Base-by-base conservation (phyloP, 768 basidiomycete species). In the Auriscalpium microsporum region DNA sequence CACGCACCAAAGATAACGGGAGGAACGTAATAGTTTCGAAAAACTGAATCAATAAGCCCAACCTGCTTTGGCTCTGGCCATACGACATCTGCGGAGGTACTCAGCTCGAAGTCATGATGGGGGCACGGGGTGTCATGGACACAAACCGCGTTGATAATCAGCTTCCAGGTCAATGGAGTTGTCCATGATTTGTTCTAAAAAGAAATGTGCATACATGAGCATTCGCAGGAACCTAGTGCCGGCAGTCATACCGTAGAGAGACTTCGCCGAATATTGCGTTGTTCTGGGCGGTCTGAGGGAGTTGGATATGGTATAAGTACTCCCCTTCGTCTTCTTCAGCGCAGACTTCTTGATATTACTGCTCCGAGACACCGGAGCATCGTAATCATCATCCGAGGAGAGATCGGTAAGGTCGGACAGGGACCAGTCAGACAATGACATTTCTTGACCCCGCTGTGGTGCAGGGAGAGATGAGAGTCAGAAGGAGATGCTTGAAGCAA, bases 11-110 rank as follows among this genome's bases (percentile, higher is more conserved):
- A 90, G 10, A 92, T 84, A 21, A 92, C 75, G 0, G 89, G 86
- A 0, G 90, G 90, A 9, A 92, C 78, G 54, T 88, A 89, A 57
- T 83, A 89, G 63, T 90, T 89, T 45, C 85, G 82, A 57, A 87
- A 80, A 10, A 90, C 75, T 2, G 86, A 87, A 65, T 91, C 90
- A 44, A 92, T 81, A 28, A 92, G 74, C 0, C 81, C 80, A 19
- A 83, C 78, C 66, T 90, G 87, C 67, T 90, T 90, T 3, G 73
- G 61, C 57, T 87, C 84, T 0, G 85, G 75, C 90, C 89, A 92
- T 1, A 92, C 90, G 40, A 91, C 81, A 48, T 83, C 87, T 87
- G 50, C 4, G 40, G 0, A 10, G n/a, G 35, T 40, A 34, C 28
- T 6, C 14, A 37, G 17, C 10, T 14, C 5, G 11, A 33, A 4